These are phyloP conservation scores for Nemophila menziesii DNA, from an alignment of 257 asterid genomes.

Conservation along the genomic window DNA sequence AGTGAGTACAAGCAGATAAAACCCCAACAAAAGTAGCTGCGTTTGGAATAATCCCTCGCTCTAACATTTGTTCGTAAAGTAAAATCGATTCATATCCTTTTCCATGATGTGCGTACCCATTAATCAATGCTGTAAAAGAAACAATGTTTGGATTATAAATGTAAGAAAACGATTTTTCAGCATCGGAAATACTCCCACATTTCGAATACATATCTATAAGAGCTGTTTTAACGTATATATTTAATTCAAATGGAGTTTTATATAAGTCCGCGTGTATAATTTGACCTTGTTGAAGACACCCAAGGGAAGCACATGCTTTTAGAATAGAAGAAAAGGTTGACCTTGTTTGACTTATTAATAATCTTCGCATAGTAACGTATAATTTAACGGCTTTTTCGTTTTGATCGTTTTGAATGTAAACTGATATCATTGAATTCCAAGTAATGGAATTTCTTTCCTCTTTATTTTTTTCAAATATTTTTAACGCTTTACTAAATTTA, in stretches of 20 bases:
- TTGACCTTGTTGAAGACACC: conserved; percentile 57
- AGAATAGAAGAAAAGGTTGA: conserved; percentile 58
- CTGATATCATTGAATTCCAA: conserved; percentile 91
- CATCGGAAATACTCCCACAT: conserved; percentile 64
- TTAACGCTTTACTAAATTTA: conserved; percentile 41
- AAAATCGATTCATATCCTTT: conserved; percentile 37
- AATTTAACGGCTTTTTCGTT: conserved; percentile 43
- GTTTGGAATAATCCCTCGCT: conserved; percentile 40
- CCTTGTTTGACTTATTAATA: conserved; percentile 40
- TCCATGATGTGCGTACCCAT: conserved; percentile 53
- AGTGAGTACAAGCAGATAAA: conserved; percentile 49
- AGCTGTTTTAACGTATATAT: conserved; percentile 55
- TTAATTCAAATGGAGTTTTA: conserved; percentile 53
- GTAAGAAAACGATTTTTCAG: conserved; percentile 39
- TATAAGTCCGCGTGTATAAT: conserved; percentile 45
- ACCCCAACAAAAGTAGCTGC: conserved; percentile 66
- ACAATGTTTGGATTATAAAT: conserved; percentile 50
- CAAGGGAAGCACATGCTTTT: conserved; percentile 55
- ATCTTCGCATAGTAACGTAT: conserved; percentile 45
- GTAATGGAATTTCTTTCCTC: conserved; percentile 44
- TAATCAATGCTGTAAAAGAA: conserved; percentile 70
- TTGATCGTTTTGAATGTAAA: conserved; percentile 38
- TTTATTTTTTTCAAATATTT: conserved; percentile 46
- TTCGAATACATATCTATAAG: conserved; percentile 77
- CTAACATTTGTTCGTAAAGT: conserved; percentile 45